Evolutionary conservation across 768 basidiomycete species (phyloP).

Genomic region (Chalciporus chontae): DNA sequence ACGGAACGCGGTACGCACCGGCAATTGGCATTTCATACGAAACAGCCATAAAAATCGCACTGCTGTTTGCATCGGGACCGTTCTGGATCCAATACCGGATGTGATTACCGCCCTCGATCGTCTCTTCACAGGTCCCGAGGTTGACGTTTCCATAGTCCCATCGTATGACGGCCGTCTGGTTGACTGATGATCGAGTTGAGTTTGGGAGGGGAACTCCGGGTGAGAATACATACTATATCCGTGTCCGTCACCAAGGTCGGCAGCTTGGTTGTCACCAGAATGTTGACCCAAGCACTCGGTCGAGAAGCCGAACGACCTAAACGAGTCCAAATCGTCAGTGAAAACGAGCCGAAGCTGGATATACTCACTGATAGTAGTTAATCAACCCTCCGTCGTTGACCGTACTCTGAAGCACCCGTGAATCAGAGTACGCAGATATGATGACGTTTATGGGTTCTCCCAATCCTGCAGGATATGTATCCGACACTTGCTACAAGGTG

Average conservation of each 20-base stretch:
- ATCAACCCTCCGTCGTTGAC: constrained; percentile 65
- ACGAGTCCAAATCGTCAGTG: neutral
- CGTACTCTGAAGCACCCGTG: constrained; percentile 58
- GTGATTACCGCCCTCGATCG: constrained; percentile 82
- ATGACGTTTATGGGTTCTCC: constrained; percentile 88
- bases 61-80: constrained; percentile 58
- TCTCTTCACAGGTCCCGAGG: constrained; percentile 84
- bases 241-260: constrained; percentile 81
- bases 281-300: constrained; percentile 85
- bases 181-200: constrained; percentile 42
- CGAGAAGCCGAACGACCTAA: constrained; percentile 63
- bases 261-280: constrained; percentile 61
- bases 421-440: constrained; percentile 72
- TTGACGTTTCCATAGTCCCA: constrained; percentile 80
- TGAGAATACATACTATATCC: constrained; percentile 55
- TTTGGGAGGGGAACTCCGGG: neutral
- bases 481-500: constrained; percentile 42
- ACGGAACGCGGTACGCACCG: constrained; percentile 36
- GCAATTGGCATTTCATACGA: constrained; percentile 71
- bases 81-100: constrained; percentile 88
- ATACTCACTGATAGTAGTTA: constrained; percentile 76
- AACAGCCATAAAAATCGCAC: constrained; percentile 71
- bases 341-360: neutral
- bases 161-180: constrained; percentile 81
- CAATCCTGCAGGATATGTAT: constrained; percentile 65